Percentiles rank a stretch among this genome's conserved stretches.
Conservation (phyloP, 208 protist genomes). For the Acanthamoeba lenticulata region DNA sequence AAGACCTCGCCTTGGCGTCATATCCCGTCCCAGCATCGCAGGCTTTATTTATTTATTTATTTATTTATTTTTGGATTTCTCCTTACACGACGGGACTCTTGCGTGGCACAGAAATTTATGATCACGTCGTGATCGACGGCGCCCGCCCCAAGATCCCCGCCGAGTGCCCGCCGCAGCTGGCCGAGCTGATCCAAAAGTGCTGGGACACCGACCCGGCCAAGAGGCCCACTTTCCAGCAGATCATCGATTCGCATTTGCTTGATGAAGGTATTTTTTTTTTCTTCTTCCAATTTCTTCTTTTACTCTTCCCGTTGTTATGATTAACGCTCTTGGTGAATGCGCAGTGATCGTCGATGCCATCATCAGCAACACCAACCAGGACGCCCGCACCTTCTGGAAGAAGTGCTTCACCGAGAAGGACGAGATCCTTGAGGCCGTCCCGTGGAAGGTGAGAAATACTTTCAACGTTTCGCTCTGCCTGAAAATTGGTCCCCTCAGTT, state of each 20-base stretch:
- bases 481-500: too few species aligned
- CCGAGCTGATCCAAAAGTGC: background rate
- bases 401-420: background rate
- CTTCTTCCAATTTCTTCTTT: background rate
- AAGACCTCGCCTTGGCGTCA: background rate
- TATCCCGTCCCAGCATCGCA: too few species aligned
- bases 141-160: background rate
- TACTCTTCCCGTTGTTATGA: background rate
- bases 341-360: conserved; percentile 6
- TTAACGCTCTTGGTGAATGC: background rate
- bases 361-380: background rate
- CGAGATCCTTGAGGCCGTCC: background rate
- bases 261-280: conserved; percentile 26
- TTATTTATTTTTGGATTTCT: too few species aligned
- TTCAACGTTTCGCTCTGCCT: background rate
- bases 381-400: conserved; percentile 29
- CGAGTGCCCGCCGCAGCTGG: conserved; percentile 36
- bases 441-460: background rate
- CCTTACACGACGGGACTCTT: background rate
- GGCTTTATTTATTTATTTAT: too few species aligned
- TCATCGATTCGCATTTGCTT: background rate
- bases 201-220: conserved; percentile 7
- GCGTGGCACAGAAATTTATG: background rate
- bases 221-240: conserved; percentile 33
- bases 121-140: background rate